A percentile compares a stretch with the other conserved stretches of the same genome.
Conservation (phyloP, 768 basidiomycete species). For the Leccinum ochraceum region DNA sequence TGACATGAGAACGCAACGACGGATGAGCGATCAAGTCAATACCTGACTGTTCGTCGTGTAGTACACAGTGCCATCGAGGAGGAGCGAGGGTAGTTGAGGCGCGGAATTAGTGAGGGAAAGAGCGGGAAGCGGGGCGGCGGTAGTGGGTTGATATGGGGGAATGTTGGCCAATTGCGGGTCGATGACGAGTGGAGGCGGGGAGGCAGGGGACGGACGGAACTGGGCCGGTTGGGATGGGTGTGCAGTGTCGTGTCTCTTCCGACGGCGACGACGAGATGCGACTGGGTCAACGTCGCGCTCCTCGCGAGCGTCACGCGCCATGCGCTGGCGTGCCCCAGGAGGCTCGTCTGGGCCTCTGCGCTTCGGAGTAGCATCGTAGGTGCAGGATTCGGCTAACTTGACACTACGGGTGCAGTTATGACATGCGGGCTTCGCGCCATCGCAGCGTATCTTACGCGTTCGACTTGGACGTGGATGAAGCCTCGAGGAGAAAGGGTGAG, state of each 20-base stretch:
- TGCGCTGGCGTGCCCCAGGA: slow-evolving; percentile 77
- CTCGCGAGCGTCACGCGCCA: slow-evolving; percentile 42
- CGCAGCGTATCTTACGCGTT: slow-evolving; percentile 77
- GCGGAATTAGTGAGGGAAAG: slow-evolving; percentile 8
- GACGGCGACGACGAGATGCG: slow-evolving; percentile 27
- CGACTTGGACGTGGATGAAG: slow-evolving; percentile 46
- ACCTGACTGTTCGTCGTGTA: slow-evolving; percentile 30
- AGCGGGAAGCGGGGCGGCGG: background rate
- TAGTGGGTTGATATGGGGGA: slow-evolving; percentile 14
- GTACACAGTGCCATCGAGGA: slow-evolving; percentile 10
- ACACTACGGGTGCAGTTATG: slow-evolving; percentile 67
- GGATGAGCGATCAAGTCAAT: slow-evolving; percentile 27
- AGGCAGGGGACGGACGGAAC: background rate
- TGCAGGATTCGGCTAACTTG: slow-evolving; percentile 48
- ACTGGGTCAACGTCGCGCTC: slow-evolving; percentile 32
- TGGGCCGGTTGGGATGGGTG: slow-evolving; percentile 5
- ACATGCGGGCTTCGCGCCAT: slow-evolving; percentile 76
- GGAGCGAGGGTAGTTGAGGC: slow-evolving; percentile 9
- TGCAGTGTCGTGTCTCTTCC: slow-evolving; percentile 14
- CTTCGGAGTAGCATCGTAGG: slow-evolving; percentile 71
- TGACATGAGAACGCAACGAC: slow-evolving; percentile 26
- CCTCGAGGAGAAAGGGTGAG: background rate
- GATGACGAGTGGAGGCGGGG: slow-evolving; percentile 17
- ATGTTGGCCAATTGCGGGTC: slow-evolving; percentile 30
- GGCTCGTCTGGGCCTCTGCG: slow-evolving; percentile 79